These are phyloP conservation scores for Ganoderma leucocontextum DNA, from an alignment of 1,284 basidiomycete species.

Conservation along the genomic window DNA sequence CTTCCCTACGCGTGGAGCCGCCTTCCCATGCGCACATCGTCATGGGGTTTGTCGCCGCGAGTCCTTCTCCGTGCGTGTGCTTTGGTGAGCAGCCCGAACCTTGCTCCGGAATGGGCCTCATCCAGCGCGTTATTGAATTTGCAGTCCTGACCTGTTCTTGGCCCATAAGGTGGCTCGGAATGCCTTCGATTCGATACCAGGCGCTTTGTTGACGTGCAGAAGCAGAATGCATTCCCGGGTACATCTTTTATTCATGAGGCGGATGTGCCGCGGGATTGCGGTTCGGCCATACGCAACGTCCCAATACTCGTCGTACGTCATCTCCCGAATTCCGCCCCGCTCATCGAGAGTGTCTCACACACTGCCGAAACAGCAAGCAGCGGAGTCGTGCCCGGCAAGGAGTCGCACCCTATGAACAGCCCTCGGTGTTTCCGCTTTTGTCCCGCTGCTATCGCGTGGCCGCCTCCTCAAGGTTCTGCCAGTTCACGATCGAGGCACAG, in stretches of 20 bases:
- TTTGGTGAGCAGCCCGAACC: conserved; percentile 1
- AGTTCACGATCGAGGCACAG: neutral
- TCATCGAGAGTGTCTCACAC: neutral
- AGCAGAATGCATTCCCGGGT: neutral
- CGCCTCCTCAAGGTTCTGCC: conserved; percentile 5
- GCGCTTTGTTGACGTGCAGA: neutral
- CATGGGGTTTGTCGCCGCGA: neutral
- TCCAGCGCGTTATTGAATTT: neutral
- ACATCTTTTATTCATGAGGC: neutral
- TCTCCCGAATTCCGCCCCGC: neutral
- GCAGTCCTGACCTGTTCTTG: neutral
- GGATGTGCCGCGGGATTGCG: neutral
- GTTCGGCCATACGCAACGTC: neutral
- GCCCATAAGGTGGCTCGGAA: neutral
- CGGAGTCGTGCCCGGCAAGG: neutral
- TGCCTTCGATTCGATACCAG: neutral
- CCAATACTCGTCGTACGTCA: neutral
- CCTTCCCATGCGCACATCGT: neutral
- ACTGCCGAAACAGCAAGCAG: neutral
- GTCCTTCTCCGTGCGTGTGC: neutral
- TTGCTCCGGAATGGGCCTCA: neutral
- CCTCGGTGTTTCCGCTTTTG: neutral
- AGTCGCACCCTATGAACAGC: neutral
- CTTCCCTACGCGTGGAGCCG: neutral
- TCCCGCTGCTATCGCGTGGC: neutral